Percentiles rank a stretch among this genome's conserved stretches.
Evolutionary conservation across 306 rosid genomes (phyloP).

Genomic region (Luffa aegyptiaca): DNA sequence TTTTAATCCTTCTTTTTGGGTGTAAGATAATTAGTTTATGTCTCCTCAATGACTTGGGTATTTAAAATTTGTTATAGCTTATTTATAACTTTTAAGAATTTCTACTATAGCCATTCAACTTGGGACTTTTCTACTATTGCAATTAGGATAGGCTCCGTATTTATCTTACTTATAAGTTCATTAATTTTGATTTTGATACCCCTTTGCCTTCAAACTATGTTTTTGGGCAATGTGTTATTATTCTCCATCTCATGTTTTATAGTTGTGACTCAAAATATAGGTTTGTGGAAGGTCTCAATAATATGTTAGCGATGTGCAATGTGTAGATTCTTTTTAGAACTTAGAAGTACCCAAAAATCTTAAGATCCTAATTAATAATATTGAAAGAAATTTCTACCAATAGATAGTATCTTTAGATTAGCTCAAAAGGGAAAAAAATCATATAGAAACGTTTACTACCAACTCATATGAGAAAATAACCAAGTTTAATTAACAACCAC

Average conservation of each 20-base stretch:
- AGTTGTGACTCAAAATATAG: background rate
- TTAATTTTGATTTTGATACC: background rate
- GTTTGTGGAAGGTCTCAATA: background rate
- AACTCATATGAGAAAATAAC: background rate
- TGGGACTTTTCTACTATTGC: background rate
- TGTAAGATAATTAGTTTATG: background rate
- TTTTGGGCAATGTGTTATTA: background rate
- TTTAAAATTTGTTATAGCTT: background rate
- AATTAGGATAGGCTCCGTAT: background rate
- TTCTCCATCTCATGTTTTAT: background rate
- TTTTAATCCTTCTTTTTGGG: conserved; percentile 3
- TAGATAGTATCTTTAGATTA: background rate
- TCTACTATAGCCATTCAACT: background rate
- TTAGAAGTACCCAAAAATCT: background rate
- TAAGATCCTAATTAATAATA: background rate
- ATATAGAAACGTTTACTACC: background rate
- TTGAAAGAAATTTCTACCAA: background rate
- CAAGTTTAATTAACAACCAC: no score
- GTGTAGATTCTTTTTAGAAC: background rate
- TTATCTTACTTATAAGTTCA: background rate
- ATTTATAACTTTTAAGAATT: background rate
- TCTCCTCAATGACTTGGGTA: background rate
- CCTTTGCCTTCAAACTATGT: background rate
- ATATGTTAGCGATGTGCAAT: background rate
- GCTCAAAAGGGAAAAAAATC: background rate